Conservation (phyloP, 2,329 filamentous ascomycete species). For the Aspergillus brasiliensis region DNA sequence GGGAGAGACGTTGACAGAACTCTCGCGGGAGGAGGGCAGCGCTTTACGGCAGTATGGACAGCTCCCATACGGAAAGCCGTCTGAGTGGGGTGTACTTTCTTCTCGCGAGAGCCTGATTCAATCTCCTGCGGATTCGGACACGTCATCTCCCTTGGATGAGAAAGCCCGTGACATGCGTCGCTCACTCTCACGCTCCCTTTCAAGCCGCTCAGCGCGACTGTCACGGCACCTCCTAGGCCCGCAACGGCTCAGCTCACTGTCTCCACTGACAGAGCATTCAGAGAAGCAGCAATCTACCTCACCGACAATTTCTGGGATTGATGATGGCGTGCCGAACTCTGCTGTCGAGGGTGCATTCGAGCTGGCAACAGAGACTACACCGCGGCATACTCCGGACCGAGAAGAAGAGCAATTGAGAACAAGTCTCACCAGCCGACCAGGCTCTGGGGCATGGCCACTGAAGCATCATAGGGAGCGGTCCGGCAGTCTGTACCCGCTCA, state of each 20-base stretch:
- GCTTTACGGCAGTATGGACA: conserved; percentile 36
- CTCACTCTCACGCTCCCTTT: conserved; percentile 36
- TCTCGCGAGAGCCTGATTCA: conserved; percentile 35
- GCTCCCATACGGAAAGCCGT: conserved; percentile 36
- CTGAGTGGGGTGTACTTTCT: conserved; percentile 38
- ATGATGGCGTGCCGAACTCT: conserved; percentile 35
- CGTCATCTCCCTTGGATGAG: conserved; percentile 26
- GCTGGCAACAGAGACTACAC: conserved; percentile 40
- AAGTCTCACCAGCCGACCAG: conserved; percentile 29
- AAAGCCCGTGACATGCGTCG: conserved; percentile 35
- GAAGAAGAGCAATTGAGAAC: conserved; percentile 26
- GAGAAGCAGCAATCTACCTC: conserved; percentile 22
- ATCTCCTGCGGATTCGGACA: conserved; percentile 23
- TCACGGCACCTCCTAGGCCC: conserved; percentile 31
- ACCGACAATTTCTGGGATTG: conserved; percentile 21
- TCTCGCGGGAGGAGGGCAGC: conserved; percentile 36
- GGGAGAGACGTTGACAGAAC: conserved; percentile 33
- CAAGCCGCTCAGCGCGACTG: conserved; percentile 31
- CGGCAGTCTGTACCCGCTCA: conserved; percentile 25
- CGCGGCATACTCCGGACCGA: conserved; percentile 39
- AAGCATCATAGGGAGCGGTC: conserved; percentile 26
- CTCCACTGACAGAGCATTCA: conserved; percentile 33
- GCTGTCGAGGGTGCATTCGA: conserved; percentile 39
- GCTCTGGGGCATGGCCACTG: conserved; percentile 36
- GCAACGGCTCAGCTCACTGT: conserved; percentile 33